Evolutionary conservation across 2,329 filamentous ascomycete species (phyloP), one percentile per base, ranked within the genome.

Genomic region (Pestalotiopsis sp.): DNA sequence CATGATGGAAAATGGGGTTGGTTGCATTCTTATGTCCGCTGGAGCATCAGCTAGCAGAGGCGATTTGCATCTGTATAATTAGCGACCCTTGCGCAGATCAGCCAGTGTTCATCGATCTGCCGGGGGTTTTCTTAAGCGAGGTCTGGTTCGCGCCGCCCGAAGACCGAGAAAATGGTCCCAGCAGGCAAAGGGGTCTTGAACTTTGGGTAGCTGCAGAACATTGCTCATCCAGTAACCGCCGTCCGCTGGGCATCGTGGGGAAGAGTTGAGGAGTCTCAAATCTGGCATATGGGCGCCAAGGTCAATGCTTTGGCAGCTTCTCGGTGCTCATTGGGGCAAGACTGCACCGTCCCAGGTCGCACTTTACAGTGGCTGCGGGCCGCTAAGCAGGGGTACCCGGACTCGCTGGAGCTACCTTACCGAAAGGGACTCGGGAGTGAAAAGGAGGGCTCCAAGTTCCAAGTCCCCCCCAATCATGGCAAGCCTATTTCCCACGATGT

Each of bases 281-380:
- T 45, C 61, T 64, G 17, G 61, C 38, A 17, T n/a, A 25, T 27
- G 39, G 38, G 36, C 61, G 61, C 61, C 39, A 64, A 64, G 38
- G 3, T 49, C 49, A 25, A 64, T 64, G 61, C 39, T 64, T 27
- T 25, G 27, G 61, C 38, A 45, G 39, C 31, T 52, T 36, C 61
- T n/a, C 38, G 61, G 61, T 64, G 41, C 12, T 64, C 36, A 64
- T 64, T 64, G 61, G 61, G 61, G 61, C 61, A 64, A 23, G 20
- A 20, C 20, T 4, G 39, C 13, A 39, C 61, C 61, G 61, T 49
- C 12, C 14, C 20, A 20, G 12, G 61, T 64, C 20, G 61, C 61
- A 64, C 27, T 62, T 36, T 17, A 13, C 31, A 62, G 27, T 36
- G 31, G 31, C 59, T 62, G 59, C 59, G 59, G 59, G 27, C 59